These are phyloP conservation scores for Neurospora sp. DNA, from an alignment of 495 filamentous ascomycete genomes.

Conservation along the genomic window DNA sequence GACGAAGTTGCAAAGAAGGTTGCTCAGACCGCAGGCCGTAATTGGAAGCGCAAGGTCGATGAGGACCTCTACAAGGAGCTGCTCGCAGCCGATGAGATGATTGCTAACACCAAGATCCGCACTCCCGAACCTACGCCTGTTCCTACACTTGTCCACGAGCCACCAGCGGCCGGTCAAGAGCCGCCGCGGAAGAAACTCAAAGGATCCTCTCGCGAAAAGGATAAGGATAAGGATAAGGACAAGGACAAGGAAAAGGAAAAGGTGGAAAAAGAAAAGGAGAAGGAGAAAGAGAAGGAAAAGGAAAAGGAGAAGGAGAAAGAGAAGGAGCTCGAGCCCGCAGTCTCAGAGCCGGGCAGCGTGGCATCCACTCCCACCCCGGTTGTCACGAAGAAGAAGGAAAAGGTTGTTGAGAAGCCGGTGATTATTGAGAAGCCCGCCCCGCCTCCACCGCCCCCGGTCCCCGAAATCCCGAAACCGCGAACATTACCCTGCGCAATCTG, in stretches of 20 bases:
- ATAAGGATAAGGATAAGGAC: slow-evolving; percentile 47
- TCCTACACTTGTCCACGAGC: slow-evolving; percentile 1
- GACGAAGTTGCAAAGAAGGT: slow-evolving; percentile 91
- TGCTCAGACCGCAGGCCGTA: slow-evolving; percentile 67
- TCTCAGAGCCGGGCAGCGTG: slow-evolving; percentile 21
- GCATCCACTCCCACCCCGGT: slow-evolving; percentile 11
- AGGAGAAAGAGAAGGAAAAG: slow-evolving; percentile 32
- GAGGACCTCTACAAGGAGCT: slow-evolving; percentile 86
- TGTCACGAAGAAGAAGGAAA: slow-evolving; percentile 57
- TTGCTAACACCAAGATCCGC: slow-evolving; percentile 32
- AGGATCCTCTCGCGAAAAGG: slow-evolving; percentile 6
- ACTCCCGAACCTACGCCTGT: slow-evolving; percentile 34
- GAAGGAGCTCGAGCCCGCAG: slow-evolving; percentile 39
- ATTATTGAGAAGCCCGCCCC: slow-evolving; percentile 15
- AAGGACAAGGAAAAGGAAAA: slow-evolving; percentile 41
- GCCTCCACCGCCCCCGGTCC: slow-evolving; percentile 43
- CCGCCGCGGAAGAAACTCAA: slow-evolving; percentile 51
- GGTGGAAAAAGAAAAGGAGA: slow-evolving; percentile 37
- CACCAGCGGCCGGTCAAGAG: slow-evolving; percentile 14
- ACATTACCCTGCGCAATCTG: slow-evolving; percentile 81
- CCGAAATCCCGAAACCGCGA: slow-evolving; percentile 67
- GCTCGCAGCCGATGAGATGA: slow-evolving; percentile 38
- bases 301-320: slow-evolving; percentile 4
- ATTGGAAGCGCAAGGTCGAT: slow-evolving; percentile 79
- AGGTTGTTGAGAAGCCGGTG: slow-evolving; percentile 38